Conservation (phyloP, 2,329 filamentous ascomycete genomes). For the Dothistroma septosporum region DNA sequence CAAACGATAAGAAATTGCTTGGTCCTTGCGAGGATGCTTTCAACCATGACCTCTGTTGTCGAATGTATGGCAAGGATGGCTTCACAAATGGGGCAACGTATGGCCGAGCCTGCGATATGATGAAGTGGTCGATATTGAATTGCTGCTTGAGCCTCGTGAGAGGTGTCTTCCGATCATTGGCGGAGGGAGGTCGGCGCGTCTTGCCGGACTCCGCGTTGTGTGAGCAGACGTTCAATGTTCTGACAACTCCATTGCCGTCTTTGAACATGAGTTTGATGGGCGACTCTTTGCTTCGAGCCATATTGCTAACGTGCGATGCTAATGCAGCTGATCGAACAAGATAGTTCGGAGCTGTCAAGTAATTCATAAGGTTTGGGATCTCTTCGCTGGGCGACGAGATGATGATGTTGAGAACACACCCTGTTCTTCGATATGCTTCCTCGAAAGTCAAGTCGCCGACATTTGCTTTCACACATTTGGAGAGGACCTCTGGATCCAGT, state of each 20-base stretch:
- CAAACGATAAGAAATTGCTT: conserved; percentile 8
- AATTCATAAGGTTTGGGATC: conserved; percentile 81
- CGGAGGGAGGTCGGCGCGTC: conserved; percentile 56
- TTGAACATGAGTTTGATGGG: conserved; percentile 65
- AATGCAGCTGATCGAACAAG: conserved; percentile 77
- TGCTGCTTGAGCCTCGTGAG: conserved; percentile 72
- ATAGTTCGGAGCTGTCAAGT: conserved; percentile 90
- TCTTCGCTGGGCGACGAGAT: conserved; percentile 72
- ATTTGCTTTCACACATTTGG: conserved; percentile 78
- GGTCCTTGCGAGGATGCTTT: conserved; percentile 8
- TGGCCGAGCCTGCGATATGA: conserved; percentile 85
- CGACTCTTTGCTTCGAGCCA: conserved; percentile 59
- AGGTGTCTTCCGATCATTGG: conserved; percentile 60
- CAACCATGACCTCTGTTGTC: conserved; percentile 8
- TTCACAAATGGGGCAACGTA: conserved; percentile 74
- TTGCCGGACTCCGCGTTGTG: background rate
- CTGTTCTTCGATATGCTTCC: conserved; percentile 82
- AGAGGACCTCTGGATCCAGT: conserved; percentile 74
- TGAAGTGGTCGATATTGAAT: conserved; percentile 93
- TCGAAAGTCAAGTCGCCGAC: conserved; percentile 89
- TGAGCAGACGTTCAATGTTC: conserved; percentile 63
- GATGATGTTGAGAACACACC: conserved; percentile 86
- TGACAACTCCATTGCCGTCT: conserved; percentile 65
- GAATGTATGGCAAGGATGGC: conserved; percentile 27
- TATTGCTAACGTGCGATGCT: conserved; percentile 70